phyloP scores from a whole-genome alignment of 2,329 filamentous ascomycete species.

The Leptosphaerulina australis region DNA sequence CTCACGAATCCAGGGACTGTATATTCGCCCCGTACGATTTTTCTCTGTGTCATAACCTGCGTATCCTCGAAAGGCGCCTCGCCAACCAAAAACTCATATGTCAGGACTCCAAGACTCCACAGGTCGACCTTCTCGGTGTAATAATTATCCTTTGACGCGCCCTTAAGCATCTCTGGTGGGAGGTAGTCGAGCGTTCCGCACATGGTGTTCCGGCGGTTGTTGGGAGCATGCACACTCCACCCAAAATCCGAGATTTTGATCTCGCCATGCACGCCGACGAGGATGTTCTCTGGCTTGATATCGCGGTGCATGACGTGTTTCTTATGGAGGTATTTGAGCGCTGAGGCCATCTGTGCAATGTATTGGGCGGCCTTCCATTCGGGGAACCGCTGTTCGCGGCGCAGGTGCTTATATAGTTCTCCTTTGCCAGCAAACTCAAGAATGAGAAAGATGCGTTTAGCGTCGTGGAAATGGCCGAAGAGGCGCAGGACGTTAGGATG shows the following conservation, averaged over 20 bases:
- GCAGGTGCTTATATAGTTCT: constrained; percentile 85
- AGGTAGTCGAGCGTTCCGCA: constrained; percentile 98
- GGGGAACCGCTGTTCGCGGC: constrained; percentile 77
- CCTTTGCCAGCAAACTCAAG: constrained; percentile 86
- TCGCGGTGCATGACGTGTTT: constrained; percentile 98
- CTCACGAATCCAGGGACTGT: constrained; percentile 89
- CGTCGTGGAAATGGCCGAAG: constrained; percentile 88
- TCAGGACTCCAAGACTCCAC: constrained; percentile 93
- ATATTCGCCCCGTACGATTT: constrained; percentile 91
- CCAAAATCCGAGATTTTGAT: constrained; percentile 99
- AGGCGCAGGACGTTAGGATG: constrained; percentile 85
- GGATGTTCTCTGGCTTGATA: constrained; percentile 97
- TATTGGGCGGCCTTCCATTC: constrained; percentile 89
- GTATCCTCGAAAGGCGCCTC: constrained; percentile 98
- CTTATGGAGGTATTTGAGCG: constrained; percentile 87
- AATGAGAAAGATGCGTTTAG: constrained; percentile 84
- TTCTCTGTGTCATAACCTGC: constrained; percentile 88
- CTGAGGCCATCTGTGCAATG: constrained; percentile 88
- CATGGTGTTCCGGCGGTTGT: constrained; percentile 91
- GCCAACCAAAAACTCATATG: constrained; percentile 94
- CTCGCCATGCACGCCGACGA: constrained; percentile 94
- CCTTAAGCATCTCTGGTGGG: constrained; percentile 95
- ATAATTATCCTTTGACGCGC: constrained; percentile 79
- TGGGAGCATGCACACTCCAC: constrained; percentile 97
- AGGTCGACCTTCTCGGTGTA: constrained; percentile 96